Evolutionary conservation across 1,284 basidiomycete genomes (phyloP).

Genomic region (Singerocomus rubriflavus): DNA sequence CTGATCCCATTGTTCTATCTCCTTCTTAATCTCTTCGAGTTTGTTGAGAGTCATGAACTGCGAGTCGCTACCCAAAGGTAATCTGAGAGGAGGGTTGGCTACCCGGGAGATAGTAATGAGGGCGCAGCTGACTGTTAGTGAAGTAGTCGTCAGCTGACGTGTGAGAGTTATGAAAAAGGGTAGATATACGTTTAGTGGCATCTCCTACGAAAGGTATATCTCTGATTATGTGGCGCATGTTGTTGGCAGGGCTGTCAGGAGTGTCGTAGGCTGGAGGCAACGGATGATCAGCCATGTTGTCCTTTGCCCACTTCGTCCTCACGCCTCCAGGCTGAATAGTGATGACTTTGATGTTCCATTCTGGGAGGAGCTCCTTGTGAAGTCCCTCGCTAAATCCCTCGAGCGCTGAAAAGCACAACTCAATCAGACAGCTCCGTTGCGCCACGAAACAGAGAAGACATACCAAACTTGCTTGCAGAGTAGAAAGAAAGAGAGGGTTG

Average conservation of each 20-base stretch:
- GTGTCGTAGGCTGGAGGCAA: constrained; percentile 16
- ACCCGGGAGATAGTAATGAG: constrained; percentile 18
- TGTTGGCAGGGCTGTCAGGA: constrained; percentile 18
- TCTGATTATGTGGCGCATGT: constrained; percentile 16
- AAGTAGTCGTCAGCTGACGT: neutral
- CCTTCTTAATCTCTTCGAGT: constrained; percentile 17
- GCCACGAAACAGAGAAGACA: neutral
- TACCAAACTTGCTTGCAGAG: constrained; percentile 26
- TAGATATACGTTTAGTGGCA: constrained; percentile 14
- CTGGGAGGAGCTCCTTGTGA: constrained; percentile 21
- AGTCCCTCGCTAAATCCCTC: constrained; percentile 25
- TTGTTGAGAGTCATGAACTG: constrained; percentile 19
- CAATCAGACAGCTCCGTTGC: neutral
- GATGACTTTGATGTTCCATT: constrained; percentile 27
- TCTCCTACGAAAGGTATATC: neutral
- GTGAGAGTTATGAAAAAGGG: neutral
- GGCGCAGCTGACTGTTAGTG: constrained; percentile 16
- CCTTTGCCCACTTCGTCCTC: constrained; percentile 24
- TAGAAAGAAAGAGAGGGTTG: constrained; percentile 21
- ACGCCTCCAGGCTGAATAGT: constrained; percentile 24
- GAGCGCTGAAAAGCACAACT: constrained; percentile 11
- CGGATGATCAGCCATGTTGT: constrained; percentile 16
- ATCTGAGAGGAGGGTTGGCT: constrained; percentile 21
- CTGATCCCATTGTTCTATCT: constrained; percentile 19
- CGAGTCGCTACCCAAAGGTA: constrained; percentile 22